phyloP scores from a whole-genome alignment of 768 basidiomycete genomes.

The Phlegmacium glaucopus region DNA sequence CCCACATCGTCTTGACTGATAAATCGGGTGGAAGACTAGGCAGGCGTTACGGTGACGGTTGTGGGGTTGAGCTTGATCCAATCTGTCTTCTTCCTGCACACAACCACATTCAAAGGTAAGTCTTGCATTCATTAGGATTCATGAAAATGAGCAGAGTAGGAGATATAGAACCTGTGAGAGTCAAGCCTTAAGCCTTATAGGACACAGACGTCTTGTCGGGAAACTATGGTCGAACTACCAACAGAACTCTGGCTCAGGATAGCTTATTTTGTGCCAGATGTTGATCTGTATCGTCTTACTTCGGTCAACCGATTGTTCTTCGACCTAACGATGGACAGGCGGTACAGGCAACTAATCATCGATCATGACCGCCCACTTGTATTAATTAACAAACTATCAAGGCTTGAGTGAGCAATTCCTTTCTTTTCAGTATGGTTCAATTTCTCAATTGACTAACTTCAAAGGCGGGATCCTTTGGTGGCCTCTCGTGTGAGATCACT shows the following conservation, averaged over 20 bases:
- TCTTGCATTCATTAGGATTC: too few species aligned
- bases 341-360: constrained; percentile 15
- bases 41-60: too few species aligned
- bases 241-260: constrained; percentile 22
- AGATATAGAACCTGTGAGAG: too few species aligned
- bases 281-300: constrained; percentile 9
- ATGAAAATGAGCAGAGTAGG: too few species aligned
- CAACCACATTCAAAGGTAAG: too few species aligned
- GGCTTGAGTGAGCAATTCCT: constrained; percentile 15
- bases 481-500: constrained; percentile 13
- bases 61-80: too few species aligned
- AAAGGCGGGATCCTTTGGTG: constrained; percentile 8
- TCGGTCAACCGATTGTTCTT: constrained; percentile 15
- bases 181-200: too few species aligned
- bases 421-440: not conserved
- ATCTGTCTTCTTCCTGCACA: too few species aligned
- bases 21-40: too few species aligned
- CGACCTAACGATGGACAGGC: constrained; percentile 13
- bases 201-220: too few species aligned
- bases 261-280: constrained; percentile 15
- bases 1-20: too few species aligned
- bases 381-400: constrained; percentile 5
- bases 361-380: constrained; percentile 14
- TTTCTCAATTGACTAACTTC: not conserved
- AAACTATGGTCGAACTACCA: constrained; percentile 10